Conservation (phyloP, 192 early-diverging fungal species). For the Allomyces javanicus region DNA sequence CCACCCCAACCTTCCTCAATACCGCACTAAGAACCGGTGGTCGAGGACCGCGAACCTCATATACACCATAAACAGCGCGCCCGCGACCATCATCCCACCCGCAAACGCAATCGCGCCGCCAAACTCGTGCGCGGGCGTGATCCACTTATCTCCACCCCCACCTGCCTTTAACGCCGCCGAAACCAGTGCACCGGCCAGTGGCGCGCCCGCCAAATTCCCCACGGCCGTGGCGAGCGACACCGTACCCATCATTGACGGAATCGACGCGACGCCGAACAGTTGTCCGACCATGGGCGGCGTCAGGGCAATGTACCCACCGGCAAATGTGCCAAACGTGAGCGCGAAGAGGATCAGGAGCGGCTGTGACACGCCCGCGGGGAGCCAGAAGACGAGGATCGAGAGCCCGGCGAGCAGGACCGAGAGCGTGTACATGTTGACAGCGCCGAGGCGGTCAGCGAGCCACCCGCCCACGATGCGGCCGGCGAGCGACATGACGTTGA, state of each 20-base stretch:
- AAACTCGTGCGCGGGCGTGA: neutral
- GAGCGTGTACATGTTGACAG: conserved; percentile 12
- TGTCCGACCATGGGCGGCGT: conserved; percentile 12
- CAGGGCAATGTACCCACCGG: conserved; percentile 23
- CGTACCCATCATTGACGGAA: neutral
- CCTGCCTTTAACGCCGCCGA: neutral
- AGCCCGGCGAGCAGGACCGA: conserved; percentile 6
- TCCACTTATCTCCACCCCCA: neutral
- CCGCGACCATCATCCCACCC: neutral
- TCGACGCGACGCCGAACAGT: conserved; percentile 9
- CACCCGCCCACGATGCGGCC: conserved; percentile 8
- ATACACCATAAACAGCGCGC: neutral
- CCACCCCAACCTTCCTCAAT: neutral
- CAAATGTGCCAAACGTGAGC: conserved; percentile 13
- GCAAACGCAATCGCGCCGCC: neutral
- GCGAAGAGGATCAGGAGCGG: conserved; percentile 16
- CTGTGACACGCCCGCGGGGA: conserved; percentile 14
- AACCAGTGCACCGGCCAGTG: neutral
- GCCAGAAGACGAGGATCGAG: conserved; percentile 20
- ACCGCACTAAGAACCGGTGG: neutral
- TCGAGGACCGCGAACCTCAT: neutral
- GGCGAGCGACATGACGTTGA: conserved; percentile 10
- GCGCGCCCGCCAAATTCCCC: neutral
- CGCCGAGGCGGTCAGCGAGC: conserved; percentile 14
- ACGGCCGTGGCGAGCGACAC: neutral